phyloP scores from a whole-genome alignment of 495 filamentous ascomycete genomes.

The Penicillium diatomitis region DNA sequence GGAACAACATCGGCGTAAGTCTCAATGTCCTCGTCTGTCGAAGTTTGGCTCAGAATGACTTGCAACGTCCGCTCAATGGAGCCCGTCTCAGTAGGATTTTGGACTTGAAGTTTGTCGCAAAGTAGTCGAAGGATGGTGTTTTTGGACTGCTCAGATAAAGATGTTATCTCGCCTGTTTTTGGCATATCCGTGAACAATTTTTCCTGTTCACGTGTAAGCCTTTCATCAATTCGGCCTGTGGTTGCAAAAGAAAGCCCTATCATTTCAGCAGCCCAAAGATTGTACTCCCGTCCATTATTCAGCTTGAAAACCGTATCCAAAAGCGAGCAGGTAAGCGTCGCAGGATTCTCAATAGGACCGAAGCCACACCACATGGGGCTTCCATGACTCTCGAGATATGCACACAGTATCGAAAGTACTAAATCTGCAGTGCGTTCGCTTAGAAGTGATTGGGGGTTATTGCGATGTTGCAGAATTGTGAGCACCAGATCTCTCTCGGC shows the following conservation, averaged over 20 bases:
- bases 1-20: constrained; percentile 39
- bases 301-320: constrained; percentile 63
- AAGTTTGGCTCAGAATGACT: constrained; percentile 52
- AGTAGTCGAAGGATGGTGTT: constrained; percentile 52
- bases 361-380: constrained; percentile 52
- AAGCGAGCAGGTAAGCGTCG: constrained; percentile 51
- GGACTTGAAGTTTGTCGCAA: constrained; percentile 55
- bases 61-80: constrained; percentile 72
- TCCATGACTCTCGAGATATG: constrained; percentile 52
- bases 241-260: constrained; percentile 77
- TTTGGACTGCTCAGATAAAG: constrained; percentile 30
- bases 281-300: constrained; percentile 55
- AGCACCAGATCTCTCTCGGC: constrained; percentile 66
- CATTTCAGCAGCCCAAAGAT: constrained; percentile 75
- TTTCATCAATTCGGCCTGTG: constrained; percentile 49
- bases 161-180: not conserved
- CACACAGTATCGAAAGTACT: constrained; percentile 64
- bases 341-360: constrained; percentile 49
- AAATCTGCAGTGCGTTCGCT: constrained; percentile 58
- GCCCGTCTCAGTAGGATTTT: constrained; percentile 55
- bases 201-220: constrained; percentile 33
- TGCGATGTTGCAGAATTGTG: constrained; percentile 65
- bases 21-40: constrained; percentile 34
- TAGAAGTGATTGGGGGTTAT: constrained; percentile 49
- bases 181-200: constrained; percentile 14